Evolutionary conservation across 2,329 filamentous ascomycete species (phyloP).

Genomic region (Penicillium sp.): DNA sequence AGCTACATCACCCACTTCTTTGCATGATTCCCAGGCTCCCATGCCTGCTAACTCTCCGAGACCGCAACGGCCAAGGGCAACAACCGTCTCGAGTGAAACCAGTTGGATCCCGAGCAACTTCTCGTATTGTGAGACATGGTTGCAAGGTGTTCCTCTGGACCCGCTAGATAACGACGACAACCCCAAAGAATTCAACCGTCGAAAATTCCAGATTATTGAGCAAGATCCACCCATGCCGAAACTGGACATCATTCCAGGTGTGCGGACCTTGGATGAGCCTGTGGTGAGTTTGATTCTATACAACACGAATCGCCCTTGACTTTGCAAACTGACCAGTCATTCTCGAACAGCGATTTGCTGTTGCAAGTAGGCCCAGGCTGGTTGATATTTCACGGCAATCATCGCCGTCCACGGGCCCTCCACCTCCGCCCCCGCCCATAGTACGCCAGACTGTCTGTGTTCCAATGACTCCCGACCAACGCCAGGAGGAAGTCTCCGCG

Average conservation of each 20-base stretch:
- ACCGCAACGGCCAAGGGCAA: slow-evolving; percentile 34
- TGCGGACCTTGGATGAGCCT: slow-evolving; percentile 23
- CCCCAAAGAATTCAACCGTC: slow-evolving; percentile 32
- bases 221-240: slow-evolving; percentile 32
- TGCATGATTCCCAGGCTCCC: background rate
- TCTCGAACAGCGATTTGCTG: slow-evolving; percentile 30
- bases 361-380: slow-evolving; percentile 41
- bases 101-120: slow-evolving; percentile 42
- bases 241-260: slow-evolving; percentile 20
- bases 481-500: slow-evolving; percentile 39
- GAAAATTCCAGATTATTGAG: slow-evolving; percentile 42
- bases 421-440: slow-evolving; percentile 17
- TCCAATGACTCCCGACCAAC: slow-evolving; percentile 39
- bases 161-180: slow-evolving; percentile 25
- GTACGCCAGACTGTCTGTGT: slow-evolving; percentile 26
- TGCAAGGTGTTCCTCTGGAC: slow-evolving; percentile 39
- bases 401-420: slow-evolving; percentile 20
- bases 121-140: slow-evolving; percentile 41
- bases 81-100: slow-evolving; percentile 39
- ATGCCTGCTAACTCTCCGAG: slow-evolving; percentile 21
- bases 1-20: slow-evolving; percentile 9
- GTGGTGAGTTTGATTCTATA: slow-evolving; percentile 24
- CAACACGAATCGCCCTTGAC: background rate
- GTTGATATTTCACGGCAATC: slow-evolving; percentile 43
- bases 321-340: background rate